Percentiles rank a stretch among this genome's conserved stretches.
phyloP scores from a whole-genome alignment of 345 rosid species.

The Populus simonii region DNA sequence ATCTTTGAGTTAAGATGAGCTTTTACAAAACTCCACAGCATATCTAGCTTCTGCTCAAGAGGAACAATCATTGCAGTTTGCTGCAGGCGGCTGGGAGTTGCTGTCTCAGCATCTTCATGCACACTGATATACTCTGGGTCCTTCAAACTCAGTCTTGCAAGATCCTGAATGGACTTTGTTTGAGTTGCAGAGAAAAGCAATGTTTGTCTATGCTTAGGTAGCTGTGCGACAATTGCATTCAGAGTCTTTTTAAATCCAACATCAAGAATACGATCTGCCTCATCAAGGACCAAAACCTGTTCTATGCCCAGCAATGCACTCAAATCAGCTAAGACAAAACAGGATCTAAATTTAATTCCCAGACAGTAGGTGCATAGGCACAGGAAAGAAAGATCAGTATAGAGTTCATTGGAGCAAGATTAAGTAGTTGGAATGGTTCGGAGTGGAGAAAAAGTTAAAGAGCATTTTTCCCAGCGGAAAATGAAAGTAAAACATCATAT shows the following conservation, averaged over 20 bases:
- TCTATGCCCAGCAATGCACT: constrained; percentile 36
- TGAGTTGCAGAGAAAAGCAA: constrained; percentile 95
- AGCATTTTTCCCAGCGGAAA: not conserved
- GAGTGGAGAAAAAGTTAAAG: not conserved
- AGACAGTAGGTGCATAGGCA: not conserved
- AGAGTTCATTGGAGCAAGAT: not conserved
- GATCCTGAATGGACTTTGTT: constrained; percentile 89
- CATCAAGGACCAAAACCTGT: constrained; percentile 93
- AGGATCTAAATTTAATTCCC: not conserved
- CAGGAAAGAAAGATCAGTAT: too few relatives aligned
- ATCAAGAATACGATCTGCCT: constrained; percentile 98
- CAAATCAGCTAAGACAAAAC: constrained; percentile 31
- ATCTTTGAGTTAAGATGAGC: constrained; percentile 71
- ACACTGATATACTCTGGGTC: constrained; percentile 93
- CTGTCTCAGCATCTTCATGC: constrained; percentile 72
- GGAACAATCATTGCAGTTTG: constrained; percentile 87
- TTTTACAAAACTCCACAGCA: constrained; percentile 91
- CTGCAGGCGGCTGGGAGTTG: constrained; percentile 75
- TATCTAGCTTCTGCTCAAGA: constrained; percentile 80
- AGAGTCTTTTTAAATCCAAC: constrained; percentile 75
- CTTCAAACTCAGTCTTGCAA: constrained; percentile 93
- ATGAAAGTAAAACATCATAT: not conserved
- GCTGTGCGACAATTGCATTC: constrained; percentile 85
- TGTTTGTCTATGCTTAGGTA: constrained; percentile 79
- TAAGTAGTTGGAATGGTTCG: not conserved